Conservation (phyloP, 306 rosid species). For the Fragaria iinumae region DNA sequence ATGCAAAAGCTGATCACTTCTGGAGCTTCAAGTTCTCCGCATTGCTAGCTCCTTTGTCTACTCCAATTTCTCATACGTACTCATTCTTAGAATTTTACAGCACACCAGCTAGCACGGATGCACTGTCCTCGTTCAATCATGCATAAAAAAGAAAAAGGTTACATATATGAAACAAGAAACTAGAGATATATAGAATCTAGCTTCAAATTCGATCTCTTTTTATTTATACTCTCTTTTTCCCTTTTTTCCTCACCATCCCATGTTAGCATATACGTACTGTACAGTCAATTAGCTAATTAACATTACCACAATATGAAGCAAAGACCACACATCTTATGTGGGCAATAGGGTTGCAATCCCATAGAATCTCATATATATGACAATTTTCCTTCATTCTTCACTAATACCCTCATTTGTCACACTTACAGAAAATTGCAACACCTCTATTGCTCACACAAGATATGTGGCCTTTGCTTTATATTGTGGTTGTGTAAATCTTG, state of each 20-base stretch:
- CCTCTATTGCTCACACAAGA: too few species aligned
- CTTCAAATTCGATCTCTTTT: constrained; percentile 7
- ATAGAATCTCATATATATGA: too few species aligned
- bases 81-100: not conserved
- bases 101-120: not conserved
- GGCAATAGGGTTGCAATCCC: too few species aligned
- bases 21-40: constrained; percentile 7
- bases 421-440: too few species aligned
- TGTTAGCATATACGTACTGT: not conserved
- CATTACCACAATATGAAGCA: too few species aligned
- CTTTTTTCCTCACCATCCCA: not conserved
- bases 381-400: too few species aligned
- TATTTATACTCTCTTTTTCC: not conserved
- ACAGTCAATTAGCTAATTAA: constrained; percentile 1
- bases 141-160: constrained; percentile 4
- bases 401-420: too few species aligned
- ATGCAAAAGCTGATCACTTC: constrained; percentile 19
- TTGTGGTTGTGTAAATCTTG: too few species aligned
- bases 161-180: constrained; percentile 1
- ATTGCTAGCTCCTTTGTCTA: not conserved
- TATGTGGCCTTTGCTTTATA: too few species aligned
- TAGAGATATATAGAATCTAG: not conserved
- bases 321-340: too few species aligned
- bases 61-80: not conserved
- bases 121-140: constrained; percentile 17